Evolutionary conservation across 495 filamentous ascomycete species (phyloP).

Genomic region (Massariosphaeria phaeospora): DNA sequence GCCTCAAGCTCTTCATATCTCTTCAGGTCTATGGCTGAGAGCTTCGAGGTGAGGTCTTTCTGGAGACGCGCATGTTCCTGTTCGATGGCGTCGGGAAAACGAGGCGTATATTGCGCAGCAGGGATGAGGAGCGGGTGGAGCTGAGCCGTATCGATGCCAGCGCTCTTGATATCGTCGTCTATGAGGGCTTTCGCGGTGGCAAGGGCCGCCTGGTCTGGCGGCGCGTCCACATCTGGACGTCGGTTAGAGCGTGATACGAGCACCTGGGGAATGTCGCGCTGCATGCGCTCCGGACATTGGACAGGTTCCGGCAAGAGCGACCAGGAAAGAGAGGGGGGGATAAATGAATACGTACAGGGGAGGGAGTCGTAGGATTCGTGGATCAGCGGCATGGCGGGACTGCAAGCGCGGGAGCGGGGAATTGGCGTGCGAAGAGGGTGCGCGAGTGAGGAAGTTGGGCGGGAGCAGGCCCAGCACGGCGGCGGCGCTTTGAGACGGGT

Average conservation of each 20-base stretch:
- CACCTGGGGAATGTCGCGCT: background rate
- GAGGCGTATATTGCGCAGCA: slow-evolving; percentile 35
- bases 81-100: slow-evolving; percentile 58
- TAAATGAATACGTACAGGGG: slow-evolving; percentile 56
- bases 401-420: background rate
- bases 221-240: slow-evolving; percentile 32
- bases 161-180: slow-evolving; percentile 50
- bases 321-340: slow-evolving; percentile 2
- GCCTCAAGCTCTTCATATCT: slow-evolving; percentile 70
- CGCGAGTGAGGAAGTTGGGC: slow-evolving; percentile 26
- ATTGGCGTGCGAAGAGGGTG: slow-evolving; percentile 9
- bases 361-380: slow-evolving; percentile 75
- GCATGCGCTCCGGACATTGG: slow-evolving; percentile 27
- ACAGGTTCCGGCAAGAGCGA: slow-evolving; percentile 2
- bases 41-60: slow-evolving; percentile 43
- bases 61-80: slow-evolving; percentile 59
- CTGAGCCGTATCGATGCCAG: slow-evolving; percentile 43
- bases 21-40: slow-evolving; percentile 63
- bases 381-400: slow-evolving; percentile 58
- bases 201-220: slow-evolving; percentile 68
- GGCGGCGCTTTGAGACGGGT: background rate
- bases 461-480: background rate
- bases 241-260: background rate
- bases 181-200: slow-evolving; percentile 56
- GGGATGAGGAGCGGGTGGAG: slow-evolving; percentile 44